phyloP scores from a whole-genome alignment of 495 filamentous ascomycete species.

The Neurospora tetrasperma region DNA sequence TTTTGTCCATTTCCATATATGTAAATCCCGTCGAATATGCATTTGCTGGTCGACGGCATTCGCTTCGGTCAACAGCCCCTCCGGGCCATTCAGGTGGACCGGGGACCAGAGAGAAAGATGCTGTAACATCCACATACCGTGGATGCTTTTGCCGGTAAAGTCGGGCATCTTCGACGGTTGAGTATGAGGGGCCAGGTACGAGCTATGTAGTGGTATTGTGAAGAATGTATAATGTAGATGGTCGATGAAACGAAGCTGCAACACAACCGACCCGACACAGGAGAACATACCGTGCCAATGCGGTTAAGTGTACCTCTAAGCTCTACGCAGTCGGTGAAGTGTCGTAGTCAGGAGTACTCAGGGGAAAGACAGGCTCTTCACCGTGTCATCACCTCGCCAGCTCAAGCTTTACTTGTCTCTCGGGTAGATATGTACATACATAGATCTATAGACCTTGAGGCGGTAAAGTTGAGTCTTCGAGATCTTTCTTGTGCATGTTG shows the following conservation, averaged over 20 bases:
- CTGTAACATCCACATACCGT: not conserved
- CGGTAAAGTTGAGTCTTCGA: not conserved
- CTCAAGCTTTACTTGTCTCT: not conserved
- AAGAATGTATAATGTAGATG: not conserved
- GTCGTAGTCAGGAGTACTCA: not conserved
- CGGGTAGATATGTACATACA: not conserved
- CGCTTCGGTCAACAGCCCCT: not conserved
- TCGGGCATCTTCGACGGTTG: not conserved
- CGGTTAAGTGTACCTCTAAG: not conserved
- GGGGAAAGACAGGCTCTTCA: not conserved
- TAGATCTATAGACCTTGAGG: not conserved
- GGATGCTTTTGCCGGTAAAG: not conserved
- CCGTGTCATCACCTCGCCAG: not conserved
- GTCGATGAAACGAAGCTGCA: constrained; percentile 25
- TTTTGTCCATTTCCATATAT: not conserved
- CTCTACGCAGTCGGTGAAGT: not conserved
- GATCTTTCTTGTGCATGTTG: not conserved
- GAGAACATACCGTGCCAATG: not conserved
- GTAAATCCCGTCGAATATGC: not conserved
- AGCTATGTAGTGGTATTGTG: not conserved
- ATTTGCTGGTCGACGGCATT: not conserved
- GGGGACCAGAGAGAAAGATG: not conserved
- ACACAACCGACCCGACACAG: constrained; percentile 5
- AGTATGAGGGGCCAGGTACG: not conserved
- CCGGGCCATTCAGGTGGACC: not conserved